Evolutionary conservation across 83 land plant genomes (phyloP).

Genomic region (Thuja plicata): DNA sequence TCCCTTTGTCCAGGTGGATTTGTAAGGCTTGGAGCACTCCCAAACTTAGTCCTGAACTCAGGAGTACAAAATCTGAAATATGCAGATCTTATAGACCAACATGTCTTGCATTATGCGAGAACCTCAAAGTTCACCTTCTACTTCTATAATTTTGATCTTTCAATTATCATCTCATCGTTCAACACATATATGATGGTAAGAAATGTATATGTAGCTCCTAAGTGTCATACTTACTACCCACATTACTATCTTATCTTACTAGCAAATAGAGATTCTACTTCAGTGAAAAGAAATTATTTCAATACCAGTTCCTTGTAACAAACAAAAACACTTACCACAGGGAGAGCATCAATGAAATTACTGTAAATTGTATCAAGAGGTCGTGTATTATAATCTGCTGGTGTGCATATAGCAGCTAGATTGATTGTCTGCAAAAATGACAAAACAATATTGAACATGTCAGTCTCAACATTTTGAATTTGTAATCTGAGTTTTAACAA

Average conservation of each 20-base stretch:
- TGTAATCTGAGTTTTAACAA: not conserved
- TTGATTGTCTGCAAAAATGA: slow-evolving; percentile 56
- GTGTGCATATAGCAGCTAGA: slow-evolving; percentile 96
- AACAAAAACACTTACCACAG: slow-evolving; percentile 63
- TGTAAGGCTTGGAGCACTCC: not conserved
- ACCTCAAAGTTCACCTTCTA: not conserved
- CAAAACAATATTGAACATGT: not conserved
- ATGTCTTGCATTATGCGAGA: not conserved
- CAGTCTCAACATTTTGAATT: not conserved
- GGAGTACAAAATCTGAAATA: not conserved
- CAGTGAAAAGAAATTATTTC: not conserved
- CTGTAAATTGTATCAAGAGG: slow-evolving; percentile 96
- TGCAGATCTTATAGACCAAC: not conserved
- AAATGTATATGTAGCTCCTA: not conserved
- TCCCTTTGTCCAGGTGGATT: not conserved
- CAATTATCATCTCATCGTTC: not conserved
- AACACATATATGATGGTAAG: not conserved
- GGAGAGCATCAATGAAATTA: slow-evolving; percentile 94
- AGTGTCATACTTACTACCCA: not conserved
- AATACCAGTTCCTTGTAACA: not conserved
- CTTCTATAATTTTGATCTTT: not conserved
- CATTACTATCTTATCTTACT: not conserved
- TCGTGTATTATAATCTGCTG: slow-evolving; percentile 92
- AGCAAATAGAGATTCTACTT: not conserved
- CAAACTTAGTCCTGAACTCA: not conserved